Percentiles rank a stretch among this genome's conserved stretches.
These are phyloP conservation scores for Litsea cubeba DNA, from an alignment of 164 flowering plant species.

Conservation along the genomic window DNA sequence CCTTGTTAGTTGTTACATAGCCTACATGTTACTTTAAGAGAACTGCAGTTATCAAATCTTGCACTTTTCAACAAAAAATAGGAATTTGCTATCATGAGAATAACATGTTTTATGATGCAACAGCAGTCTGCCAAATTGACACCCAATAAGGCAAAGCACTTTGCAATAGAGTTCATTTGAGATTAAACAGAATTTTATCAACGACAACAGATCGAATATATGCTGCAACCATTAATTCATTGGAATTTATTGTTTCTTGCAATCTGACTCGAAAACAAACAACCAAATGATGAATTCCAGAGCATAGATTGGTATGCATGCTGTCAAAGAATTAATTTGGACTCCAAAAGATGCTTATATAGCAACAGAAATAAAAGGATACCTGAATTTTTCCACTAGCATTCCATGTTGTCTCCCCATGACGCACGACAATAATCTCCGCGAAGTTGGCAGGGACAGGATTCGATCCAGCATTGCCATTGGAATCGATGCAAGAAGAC, in stretches of 20 bases:
- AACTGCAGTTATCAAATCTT: no score
- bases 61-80: no score
- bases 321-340: background rate
- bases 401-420: slow-evolving; percentile 93
- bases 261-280: background rate
- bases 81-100: no score
- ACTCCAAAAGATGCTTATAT: background rate
- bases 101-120: no score
- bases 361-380: background rate
- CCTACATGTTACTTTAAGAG: no score
- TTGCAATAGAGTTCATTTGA: background rate
- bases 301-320: background rate
- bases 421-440: slow-evolving; percentile 81
- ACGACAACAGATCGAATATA: background rate
- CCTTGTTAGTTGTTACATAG: no score
- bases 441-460: slow-evolving; percentile 29
- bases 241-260: background rate
- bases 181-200: background rate
- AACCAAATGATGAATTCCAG: background rate
- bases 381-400: slow-evolving; percentile 72
- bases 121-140: no score
- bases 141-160: background rate
- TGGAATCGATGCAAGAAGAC: background rate
- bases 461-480: slow-evolving; percentile 13
- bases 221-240: no score